Evolutionary conservation across 2,329 filamentous ascomycete genomes (phyloP).

Genomic region (Verticillium isaacii): DNA sequence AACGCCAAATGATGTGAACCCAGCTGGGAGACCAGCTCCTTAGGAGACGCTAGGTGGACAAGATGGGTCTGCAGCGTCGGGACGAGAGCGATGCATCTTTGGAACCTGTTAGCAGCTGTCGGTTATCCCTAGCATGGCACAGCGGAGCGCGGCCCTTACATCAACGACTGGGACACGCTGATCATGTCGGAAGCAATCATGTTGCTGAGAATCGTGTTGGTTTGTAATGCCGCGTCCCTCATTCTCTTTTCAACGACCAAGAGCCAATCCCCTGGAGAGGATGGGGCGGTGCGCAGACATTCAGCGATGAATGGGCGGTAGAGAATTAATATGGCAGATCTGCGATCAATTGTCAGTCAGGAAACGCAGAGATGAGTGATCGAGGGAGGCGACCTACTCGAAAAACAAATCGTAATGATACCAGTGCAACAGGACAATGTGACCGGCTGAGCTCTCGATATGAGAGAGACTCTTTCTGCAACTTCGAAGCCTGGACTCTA

Average conservation of each 20-base stretch:
- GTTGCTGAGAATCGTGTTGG: constrained; percentile 5
- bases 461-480: no score
- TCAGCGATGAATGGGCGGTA: constrained; percentile 9
- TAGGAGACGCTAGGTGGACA: constrained; percentile 6
- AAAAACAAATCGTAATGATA: constrained; percentile 7
- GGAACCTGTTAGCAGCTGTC: neutral
- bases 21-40: neutral
- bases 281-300: constrained; percentile 1
- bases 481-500: constrained; percentile 3
- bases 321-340: constrained; percentile 5
- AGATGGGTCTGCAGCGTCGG: constrained; percentile 11
- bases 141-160: neutral
- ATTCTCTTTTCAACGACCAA: constrained; percentile 2
- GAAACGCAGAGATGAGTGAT: neutral
- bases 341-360: neutral
- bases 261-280: no score
- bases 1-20: neutral
- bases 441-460: neutral
- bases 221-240: constrained; percentile 4
- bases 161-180: constrained; percentile 3
- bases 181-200: constrained; percentile 8
- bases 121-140: neutral
- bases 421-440: constrained; percentile 5
- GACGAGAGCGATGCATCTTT: constrained; percentile 5
- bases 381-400: constrained; percentile 1